A percentile compares a stretch with the other conserved stretches of the same genome.
phyloP scores from a whole-genome alignment of 805 yeast species.

The Metschnikowia lachancei region DNA sequence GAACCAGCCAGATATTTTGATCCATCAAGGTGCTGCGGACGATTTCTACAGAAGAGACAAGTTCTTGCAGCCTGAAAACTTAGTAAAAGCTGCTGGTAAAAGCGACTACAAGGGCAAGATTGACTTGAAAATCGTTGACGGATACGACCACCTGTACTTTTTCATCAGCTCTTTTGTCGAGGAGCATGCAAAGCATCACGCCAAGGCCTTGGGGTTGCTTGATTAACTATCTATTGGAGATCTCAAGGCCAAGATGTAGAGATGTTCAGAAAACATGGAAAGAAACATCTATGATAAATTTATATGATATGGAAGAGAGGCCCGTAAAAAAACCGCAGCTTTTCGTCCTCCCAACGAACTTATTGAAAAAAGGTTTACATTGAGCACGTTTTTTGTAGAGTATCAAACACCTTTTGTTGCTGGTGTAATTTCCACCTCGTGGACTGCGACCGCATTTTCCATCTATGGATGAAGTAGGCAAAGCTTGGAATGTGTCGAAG shows the following conservation, averaged over 20 bases:
- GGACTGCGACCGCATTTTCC: too few species aligned
- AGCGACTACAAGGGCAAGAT: conserved; percentile 60
- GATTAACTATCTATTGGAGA: conserved; percentile 15
- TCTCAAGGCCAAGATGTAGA: neutral
- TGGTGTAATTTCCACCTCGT: too few species aligned
- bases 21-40: conserved; percentile 82
- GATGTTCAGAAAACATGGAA: neutral
- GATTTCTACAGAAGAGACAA: conserved; percentile 57
- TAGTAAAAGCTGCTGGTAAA: conserved; percentile 58
- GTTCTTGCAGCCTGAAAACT: conserved; percentile 74
- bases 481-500: too few species aligned
- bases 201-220: conserved; percentile 52
- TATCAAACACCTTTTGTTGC: too few species aligned
- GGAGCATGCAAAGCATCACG: conserved; percentile 85
- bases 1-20: conserved; percentile 56
- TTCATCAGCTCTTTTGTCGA: conserved; percentile 77
- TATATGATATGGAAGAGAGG: too few species aligned
- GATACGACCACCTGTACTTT: conserved; percentile 89
- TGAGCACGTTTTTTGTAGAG: too few species aligned
- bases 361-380: too few species aligned
- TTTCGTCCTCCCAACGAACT: too few species aligned
- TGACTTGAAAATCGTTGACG: conserved; percentile 62
- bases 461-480: too few species aligned
- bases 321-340: too few species aligned
- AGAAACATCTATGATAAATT: too few species aligned